phyloP scores from a whole-genome alignment of 768 basidiomycete genomes.

The Gautieria morchelliformis region DNA sequence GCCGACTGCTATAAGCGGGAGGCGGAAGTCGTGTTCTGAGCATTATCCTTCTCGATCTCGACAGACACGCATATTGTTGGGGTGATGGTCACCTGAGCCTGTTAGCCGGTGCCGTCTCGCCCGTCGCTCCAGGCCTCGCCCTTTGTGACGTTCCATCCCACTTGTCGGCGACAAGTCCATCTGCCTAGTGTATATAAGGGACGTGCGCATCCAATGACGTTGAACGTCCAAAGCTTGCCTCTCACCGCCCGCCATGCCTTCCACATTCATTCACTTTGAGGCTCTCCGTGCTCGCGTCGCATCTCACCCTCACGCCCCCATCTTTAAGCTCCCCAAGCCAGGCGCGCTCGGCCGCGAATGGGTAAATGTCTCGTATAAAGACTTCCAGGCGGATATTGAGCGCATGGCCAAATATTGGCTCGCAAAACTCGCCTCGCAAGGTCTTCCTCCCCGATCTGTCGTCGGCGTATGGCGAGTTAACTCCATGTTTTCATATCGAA shows the following conservation, averaged over 20 bases:
- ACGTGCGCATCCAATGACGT: no score
- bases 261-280: constrained; percentile 1
- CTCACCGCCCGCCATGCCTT: not conserved
- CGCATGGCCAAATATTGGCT: constrained; percentile 57
- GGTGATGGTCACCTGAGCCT: no score
- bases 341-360: constrained; percentile 39
- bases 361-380: constrained; percentile 51
- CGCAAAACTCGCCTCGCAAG: constrained; percentile 31
- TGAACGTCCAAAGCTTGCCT: not conserved
- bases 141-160: no score
- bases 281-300: constrained; percentile 5
- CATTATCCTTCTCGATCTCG: no score
- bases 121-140: no score
- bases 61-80: no score
- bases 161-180: no score
- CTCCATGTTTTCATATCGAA: not conserved
- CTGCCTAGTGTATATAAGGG: no score
- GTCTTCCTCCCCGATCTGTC: constrained; percentile 46
- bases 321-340: constrained; percentile 50
- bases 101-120: no score
- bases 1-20: no score
- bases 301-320: constrained; percentile 34
- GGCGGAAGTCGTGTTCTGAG: no score
- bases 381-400: constrained; percentile 61
- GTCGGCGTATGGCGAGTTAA: constrained; percentile 60